phyloP scores from a whole-genome alignment of 108 stramenopile species.

The Nitzschia inconspicua region DNA sequence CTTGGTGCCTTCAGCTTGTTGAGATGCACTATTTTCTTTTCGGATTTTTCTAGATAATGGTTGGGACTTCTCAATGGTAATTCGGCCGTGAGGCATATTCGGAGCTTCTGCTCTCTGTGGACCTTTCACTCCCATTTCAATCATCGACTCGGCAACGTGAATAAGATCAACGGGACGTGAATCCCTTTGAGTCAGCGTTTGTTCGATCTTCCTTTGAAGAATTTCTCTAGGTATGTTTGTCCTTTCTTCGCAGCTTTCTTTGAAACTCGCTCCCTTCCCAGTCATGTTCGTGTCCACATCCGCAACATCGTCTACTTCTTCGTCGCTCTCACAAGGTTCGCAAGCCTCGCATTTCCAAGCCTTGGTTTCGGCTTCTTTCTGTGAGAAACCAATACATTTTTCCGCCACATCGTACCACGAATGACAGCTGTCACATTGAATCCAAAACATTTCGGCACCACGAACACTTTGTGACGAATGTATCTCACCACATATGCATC shows the following conservation, averaged over 20 bases:
- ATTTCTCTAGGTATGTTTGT: too few relatives aligned
- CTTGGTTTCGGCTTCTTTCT: constrained; percentile 25
- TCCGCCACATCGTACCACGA: constrained; percentile 53
- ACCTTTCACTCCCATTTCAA: background rate
- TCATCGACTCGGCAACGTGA: background rate
- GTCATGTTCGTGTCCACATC: too few relatives aligned
- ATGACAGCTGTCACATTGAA: constrained; percentile 55
- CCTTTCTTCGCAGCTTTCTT: too few relatives aligned
- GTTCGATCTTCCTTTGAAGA: too few relatives aligned
- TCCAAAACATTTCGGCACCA: constrained; percentile 57
- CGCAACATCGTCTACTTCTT: too few relatives aligned
- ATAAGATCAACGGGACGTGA: too few relatives aligned
- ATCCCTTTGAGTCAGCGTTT: too few relatives aligned
- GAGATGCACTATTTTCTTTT: background rate
- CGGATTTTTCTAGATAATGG: too few relatives aligned
- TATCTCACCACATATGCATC: constrained; percentile 53
- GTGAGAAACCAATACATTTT: constrained; percentile 51
- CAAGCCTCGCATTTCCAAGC: constrained; percentile 10
- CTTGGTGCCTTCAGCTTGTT: background rate
- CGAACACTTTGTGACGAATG: constrained; percentile 35
- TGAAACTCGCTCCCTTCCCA: too few relatives aligned
- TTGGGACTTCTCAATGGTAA: too few relatives aligned
- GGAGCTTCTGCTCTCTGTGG: too few relatives aligned
- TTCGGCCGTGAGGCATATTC: too few relatives aligned
- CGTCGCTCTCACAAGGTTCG: background rate